Evolutionary conservation across 768 basidiomycete species (phyloP), one percentile per base, ranked within the genome.

Genomic region (Podaxis carcinomalis): DNA sequence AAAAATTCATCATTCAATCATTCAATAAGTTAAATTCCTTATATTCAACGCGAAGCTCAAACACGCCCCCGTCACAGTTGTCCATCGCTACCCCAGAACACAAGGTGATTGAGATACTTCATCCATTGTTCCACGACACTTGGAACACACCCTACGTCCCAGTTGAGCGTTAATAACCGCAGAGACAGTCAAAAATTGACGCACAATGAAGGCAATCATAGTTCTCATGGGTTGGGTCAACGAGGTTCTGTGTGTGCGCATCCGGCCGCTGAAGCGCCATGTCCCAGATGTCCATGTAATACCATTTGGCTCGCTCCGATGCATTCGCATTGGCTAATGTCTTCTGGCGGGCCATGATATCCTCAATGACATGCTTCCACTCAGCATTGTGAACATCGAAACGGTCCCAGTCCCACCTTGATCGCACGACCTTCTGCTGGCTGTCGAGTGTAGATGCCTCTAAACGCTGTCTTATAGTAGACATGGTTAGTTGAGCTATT

Each of bases 161-260:
- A 16, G 14, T 11, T 9, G 25, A 39, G 7, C 7, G 32, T 32
- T 32, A 32, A 32, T 32, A 51, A 9, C 21, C 2, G n/a, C 23
- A 35, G 5, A 51, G 39, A 36, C 47, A 40, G 14, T 21, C 6
- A 44, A 44, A 16, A 44, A 2, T 23, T 11, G 16, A 63, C 66
- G 39, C 46, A 67, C 66, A 67, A 40, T 67, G 66, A 36, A 67
- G 49, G 50, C 66, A 67, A 36, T 66, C 66, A 25, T 58, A 58
- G 10, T 25, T 58, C 40, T 50, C 57, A 16, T 37, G 36, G 5
- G n/a, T 4, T 25, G 46, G 36, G 50, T 63, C 62, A 16, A 54
- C 52, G 4, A 56, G 46, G 21, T 52, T 58, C 23, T 63, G 57
- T n/a, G 56, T 51, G 57, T 67, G 66, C n/a, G 66, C 66, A 58